A percentile compares a stretch with the other conserved stretches of the same genome.
Conservation (phyloP, 139 green algal genomes). For the Dunaliella primolecta region DNA sequence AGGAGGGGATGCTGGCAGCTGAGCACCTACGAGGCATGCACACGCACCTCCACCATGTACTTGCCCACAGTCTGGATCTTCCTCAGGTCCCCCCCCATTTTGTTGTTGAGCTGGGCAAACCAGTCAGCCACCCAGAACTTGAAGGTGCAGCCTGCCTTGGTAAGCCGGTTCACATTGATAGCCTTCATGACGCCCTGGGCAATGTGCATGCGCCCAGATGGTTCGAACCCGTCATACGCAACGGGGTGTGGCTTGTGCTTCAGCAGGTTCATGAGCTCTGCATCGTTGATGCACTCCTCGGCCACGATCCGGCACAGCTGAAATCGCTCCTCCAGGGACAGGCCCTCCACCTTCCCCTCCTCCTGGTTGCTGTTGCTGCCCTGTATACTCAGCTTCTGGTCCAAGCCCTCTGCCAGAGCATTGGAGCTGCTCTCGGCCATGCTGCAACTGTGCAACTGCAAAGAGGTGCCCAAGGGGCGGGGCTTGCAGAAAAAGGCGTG, state of each 20-base stretch:
- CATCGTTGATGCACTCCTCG: slow-evolving; percentile 93
- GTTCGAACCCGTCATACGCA: slow-evolving; percentile 98
- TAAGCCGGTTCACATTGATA: slow-evolving; percentile 99
- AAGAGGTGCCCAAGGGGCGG: no score
- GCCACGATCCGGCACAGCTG: slow-evolving; percentile 75
- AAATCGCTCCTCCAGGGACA: slow-evolving; percentile 87
- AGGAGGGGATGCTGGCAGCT: not conserved
- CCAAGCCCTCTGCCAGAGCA: slow-evolving; percentile 13
- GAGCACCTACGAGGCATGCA: not conserved
- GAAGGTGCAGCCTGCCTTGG: slow-evolving; percentile 88
- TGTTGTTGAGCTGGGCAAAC: slow-evolving; percentile 74
- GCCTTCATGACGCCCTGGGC: slow-evolving; percentile 97
- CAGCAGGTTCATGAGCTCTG: slow-evolving; percentile 84
- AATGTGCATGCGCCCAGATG: slow-evolving; percentile 96
- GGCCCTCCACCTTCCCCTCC: no score
- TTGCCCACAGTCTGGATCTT: slow-evolving; percentile 97
- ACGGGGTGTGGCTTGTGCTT: slow-evolving; percentile 75
- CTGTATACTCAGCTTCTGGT: slow-evolving; percentile 13
- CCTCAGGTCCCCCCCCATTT: slow-evolving; percentile 90
- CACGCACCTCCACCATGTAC: slow-evolving; percentile 94
- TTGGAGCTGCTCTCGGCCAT: no score
- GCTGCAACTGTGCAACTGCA: not conserved
- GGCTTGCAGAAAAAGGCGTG: no score
- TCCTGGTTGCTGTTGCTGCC: no score
- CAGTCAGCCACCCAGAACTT: slow-evolving; percentile 94